Evolutionary conservation across 768 basidiomycete genomes (phyloP), one percentile per base, ranked within the genome.

Genomic region (Hemileccinum rubropunctum): DNA sequence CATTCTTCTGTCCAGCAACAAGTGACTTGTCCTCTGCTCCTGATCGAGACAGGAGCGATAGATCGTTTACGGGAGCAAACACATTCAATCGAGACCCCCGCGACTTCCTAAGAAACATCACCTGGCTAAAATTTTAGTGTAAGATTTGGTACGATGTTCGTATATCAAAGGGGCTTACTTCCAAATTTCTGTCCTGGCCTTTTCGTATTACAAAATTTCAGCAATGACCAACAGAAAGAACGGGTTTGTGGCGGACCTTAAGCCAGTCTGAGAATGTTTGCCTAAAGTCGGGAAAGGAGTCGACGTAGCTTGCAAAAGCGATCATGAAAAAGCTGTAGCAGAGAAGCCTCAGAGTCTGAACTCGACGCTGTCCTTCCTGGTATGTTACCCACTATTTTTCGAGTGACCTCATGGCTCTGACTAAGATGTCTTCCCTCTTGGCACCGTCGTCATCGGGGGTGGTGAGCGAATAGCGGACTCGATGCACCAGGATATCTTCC

Each of bases 41-140:
- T 26, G 82, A 80, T 63, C 81, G 86, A 1, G 93, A 91, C 33
- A 97, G 71, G 3, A 81, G 73, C 0, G 90, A 91, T 2, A 98
- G 77, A 62, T 99, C 95, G 50, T 86, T 84, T 51, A 95, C 80
- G 1, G 97, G 97, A 0, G 88, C 81, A 63, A 98, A 98, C n/a
- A 97, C 81, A 52, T 87, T 90, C 45, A 95, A 74, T 8, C 86
- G 78, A 11, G 90, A 89, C 1, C 89, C 88, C 47, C 82, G 79
- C 14, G 84, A 83, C 65, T 89, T 88, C 42, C 94, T 81, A 45
- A 98, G 74, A 64, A 91, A 91, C 58, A 77, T 81, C 57, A 95
- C 84, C 74, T 97, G 95, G 60, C 93, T 92, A 36, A 47, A 43
- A 30, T 46, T 33, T 13, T 34, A 17, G 12, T 36, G 49, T 46